Evolutionary conservation across 176 grass and related monocot species (phyloP), one percentile per base, ranked within the genome.

Genomic region (Dactylis glomerata): DNA sequence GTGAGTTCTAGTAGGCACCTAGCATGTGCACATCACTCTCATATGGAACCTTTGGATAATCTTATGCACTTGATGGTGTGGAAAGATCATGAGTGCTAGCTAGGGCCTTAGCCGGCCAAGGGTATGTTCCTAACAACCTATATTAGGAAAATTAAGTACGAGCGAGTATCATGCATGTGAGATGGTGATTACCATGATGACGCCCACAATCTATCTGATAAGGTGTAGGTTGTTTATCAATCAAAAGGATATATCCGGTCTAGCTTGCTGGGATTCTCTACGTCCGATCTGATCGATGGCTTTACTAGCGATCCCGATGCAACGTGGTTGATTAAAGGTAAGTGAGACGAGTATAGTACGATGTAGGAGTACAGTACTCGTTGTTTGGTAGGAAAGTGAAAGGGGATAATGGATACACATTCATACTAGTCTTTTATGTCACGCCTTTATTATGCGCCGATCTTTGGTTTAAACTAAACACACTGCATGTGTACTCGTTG

Each of bases 261-360:
- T n/a, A n/a, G 86, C 10, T 22, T 20, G 52, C 52, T 55, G 22
- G 52, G 52, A 88, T 88, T 77, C 86, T 79, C 64, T 83, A n/a
- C 52, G 44, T 61, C 7, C 42, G 86, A 84, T 87, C 7, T 52
- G 86, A 84, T 87, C 30, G 6, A 50, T 79, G n/a, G 52, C 64
- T 83, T 88, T 88, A 41, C 31, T 42, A 88, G 78, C 73, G 42
- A 88, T 88, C 80, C 81, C 55, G 79, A 84, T 56, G 80, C 32
- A 22, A 55, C 6, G 52, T 55, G 46, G 45, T 2, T 12, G 42
- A 8, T 45, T 45, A 45, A 45, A 45, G 42, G 10, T 12, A 12
- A 45, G 10, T 45, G 10, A 15, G 1, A 16, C 3, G 34, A 67
- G 55, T 42, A 19, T 23, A 20, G 24, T 32, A 10, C n/a, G n/a